These are phyloP conservation scores for Aureobasidium sp. DNA, from an alignment of 2,329 filamentous ascomycete species.

Conservation along the genomic window DNA sequence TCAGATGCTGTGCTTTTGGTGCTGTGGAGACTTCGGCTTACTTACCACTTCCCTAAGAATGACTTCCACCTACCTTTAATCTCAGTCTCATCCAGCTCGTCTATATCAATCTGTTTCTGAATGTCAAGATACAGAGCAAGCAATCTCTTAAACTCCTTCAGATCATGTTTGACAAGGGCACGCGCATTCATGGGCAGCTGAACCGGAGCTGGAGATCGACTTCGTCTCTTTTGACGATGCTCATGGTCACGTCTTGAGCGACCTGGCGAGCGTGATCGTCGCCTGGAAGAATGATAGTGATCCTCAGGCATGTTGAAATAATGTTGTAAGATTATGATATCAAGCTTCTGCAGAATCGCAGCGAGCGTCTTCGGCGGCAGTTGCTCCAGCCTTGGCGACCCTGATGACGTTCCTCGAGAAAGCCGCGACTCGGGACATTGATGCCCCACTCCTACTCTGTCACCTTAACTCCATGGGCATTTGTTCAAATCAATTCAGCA, in stretches of 20 bases:
- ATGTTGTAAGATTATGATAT: not conserved
- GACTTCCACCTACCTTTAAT: constrained; percentile 84
- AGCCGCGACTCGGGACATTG: not conserved
- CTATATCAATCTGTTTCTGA: constrained; percentile 68
- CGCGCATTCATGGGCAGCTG: constrained; percentile 57
- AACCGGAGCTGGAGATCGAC: constrained; percentile 16
- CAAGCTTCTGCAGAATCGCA: not conserved
- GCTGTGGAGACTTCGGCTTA: not conserved
- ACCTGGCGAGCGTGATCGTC: not conserved
- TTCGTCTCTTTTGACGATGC: constrained; percentile 6
- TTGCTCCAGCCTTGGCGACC: not conserved
- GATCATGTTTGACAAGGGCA: constrained; percentile 60
- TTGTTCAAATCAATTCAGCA: not conserved
- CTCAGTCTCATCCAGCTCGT: constrained; percentile 65
- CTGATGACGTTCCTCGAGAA: not conserved
- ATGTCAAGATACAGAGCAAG: constrained; percentile 81
- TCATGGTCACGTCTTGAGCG: not conserved
- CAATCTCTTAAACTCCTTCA: constrained; percentile 57
- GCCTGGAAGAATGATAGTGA: constrained; percentile 1
- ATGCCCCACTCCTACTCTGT: not conserved
- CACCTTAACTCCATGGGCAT: not conserved
- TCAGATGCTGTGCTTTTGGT: constrained; percentile 31
- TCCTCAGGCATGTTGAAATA: not conserved
- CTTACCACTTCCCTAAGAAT: constrained; percentile 78
- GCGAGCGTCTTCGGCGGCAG: not conserved